These are phyloP conservation scores for Rhamnella rubrinervis DNA, from an alignment of 331 rosid species.

Conservation along the genomic window DNA sequence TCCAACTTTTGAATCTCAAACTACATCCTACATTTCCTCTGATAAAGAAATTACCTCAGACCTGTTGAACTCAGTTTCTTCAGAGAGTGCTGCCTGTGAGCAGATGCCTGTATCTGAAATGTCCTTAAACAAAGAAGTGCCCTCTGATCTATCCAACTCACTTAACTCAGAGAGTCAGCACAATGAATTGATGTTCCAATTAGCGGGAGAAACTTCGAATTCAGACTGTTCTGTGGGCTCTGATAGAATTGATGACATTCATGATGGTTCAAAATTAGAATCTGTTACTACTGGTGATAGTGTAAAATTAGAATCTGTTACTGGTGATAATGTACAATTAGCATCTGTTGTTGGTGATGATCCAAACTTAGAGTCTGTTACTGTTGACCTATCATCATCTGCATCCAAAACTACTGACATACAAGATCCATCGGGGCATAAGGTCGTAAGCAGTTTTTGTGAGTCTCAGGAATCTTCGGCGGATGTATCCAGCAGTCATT, in stretches of 20 bases:
- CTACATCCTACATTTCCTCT: slow-evolving; percentile 34
- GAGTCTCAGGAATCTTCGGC: slow-evolving; percentile 40
- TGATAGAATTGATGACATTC: slow-evolving; percentile 13
- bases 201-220: slow-evolving; percentile 21
- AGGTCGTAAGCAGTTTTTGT: slow-evolving; percentile 26
- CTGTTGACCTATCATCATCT: slow-evolving; percentile 27
- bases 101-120: slow-evolving; percentile 21
- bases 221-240: slow-evolving; percentile 28
- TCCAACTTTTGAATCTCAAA: slow-evolving; percentile 35
- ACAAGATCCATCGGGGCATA: slow-evolving; percentile 35
- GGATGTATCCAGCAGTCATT: slow-evolving; percentile 43
- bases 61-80: slow-evolving; percentile 30
- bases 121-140: slow-evolving; percentile 35
- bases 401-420: slow-evolving; percentile 28
- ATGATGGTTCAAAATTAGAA: slow-evolving; percentile 30
- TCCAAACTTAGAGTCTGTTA: slow-evolving; percentile 37
- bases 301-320: not conserved
- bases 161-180: slow-evolving; percentile 34
- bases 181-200: slow-evolving; percentile 31
- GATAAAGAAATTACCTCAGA: slow-evolving; percentile 31
- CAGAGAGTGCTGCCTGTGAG: slow-evolving; percentile 26
- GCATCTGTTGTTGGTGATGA: slow-evolving; percentile 17
- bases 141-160: slow-evolving; percentile 30
- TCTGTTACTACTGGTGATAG: slow-evolving; percentile 25
- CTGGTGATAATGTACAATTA: not conserved